Conservation (phyloP, 1,284 basidiomycete species). For the Ustilago crameri region DNA sequence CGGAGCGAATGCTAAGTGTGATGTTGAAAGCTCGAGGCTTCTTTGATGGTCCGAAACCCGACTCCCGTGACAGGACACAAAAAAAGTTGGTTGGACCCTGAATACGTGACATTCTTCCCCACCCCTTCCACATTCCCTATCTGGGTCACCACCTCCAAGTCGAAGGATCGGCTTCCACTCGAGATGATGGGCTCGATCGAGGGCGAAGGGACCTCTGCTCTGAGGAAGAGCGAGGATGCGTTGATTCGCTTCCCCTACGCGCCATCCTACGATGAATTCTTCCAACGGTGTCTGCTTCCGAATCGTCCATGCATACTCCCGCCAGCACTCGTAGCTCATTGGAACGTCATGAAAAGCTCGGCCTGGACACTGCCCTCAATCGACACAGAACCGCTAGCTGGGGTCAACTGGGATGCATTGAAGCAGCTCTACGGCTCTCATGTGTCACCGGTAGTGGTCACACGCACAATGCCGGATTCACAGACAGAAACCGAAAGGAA, state of each 20-base stretch:
- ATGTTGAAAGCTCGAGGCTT: too few relatives aligned
- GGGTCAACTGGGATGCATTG: constrained; percentile 38
- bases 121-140: background rate
- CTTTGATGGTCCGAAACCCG: background rate
- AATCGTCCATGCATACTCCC: constrained; percentile 57
- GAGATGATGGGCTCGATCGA: background rate
- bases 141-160: background rate
- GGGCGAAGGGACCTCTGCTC: background rate
- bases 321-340: constrained; percentile 23
- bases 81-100: constrained; percentile 12
- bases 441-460: constrained; percentile 37
- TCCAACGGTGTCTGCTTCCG: constrained; percentile 27
- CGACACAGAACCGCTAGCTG: background rate
- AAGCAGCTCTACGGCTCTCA: constrained; percentile 34
- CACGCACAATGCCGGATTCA: background rate
- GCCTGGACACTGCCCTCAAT: constrained; percentile 1
- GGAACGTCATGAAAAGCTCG: constrained; percentile 10
- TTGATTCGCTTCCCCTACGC: constrained; percentile 16
- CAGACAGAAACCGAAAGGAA: constrained; percentile 17
- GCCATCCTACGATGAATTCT: constrained; percentile 48
- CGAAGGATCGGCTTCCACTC: background rate
- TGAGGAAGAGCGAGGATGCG: constrained; percentile 1
- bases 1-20: too few relatives aligned
- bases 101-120: background rate
- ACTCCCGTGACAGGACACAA: background rate